Evolutionary conservation across 164 flowering plant species (phyloP).

Genomic region (Stephania japonica): DNA sequence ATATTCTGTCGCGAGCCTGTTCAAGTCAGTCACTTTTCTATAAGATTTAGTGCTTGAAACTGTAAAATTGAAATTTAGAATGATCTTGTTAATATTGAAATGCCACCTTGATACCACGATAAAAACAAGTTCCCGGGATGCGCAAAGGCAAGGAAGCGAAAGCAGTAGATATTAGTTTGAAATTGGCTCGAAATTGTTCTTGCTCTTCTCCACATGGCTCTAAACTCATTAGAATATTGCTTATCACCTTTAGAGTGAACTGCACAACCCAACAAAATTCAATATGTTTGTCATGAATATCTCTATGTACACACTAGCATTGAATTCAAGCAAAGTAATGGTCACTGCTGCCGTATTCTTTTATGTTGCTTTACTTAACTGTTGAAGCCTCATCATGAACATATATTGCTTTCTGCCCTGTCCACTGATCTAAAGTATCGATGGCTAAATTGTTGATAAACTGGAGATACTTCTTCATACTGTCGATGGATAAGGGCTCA

Average conservation of each 20-base stretch:
- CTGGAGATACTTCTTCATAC: conserved; percentile 47
- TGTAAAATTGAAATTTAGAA: neutral
- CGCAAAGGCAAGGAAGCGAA: conserved; percentile 64
- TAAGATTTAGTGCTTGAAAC: neutral
- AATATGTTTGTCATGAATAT: conserved; percentile 3
- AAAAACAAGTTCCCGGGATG: conserved; percentile 61
- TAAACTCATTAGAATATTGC: conserved; percentile 63
- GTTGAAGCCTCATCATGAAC: conserved; percentile 64
- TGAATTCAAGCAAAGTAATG: neutral
- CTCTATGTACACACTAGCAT: neutral
- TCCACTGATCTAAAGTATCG: conserved; percentile 52
- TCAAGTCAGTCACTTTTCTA: neutral
- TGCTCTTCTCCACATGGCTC: conserved; percentile 62
- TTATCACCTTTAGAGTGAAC: conserved; percentile 63
- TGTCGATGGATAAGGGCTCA: conserved; percentile 57
- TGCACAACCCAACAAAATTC: conserved; percentile 23
- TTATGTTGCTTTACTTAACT: conserved; percentile 20
- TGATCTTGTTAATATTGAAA: neutral
- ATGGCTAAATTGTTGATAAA: conserved; percentile 48
- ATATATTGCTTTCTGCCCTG: conserved; percentile 29
- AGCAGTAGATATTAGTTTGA: conserved; percentile 53
- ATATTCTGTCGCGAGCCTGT: conserved; percentile 62
- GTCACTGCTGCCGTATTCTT: neutral
- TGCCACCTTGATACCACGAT: conserved; percentile 57
- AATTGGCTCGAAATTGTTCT: conserved; percentile 53